Percentiles rank a stretch among this genome's conserved stretches.
These are phyloP conservation scores for Aureobasidium melanogenum DNA, from an alignment of 2,329 filamentous ascomycete genomes.

Conservation along the genomic window DNA sequence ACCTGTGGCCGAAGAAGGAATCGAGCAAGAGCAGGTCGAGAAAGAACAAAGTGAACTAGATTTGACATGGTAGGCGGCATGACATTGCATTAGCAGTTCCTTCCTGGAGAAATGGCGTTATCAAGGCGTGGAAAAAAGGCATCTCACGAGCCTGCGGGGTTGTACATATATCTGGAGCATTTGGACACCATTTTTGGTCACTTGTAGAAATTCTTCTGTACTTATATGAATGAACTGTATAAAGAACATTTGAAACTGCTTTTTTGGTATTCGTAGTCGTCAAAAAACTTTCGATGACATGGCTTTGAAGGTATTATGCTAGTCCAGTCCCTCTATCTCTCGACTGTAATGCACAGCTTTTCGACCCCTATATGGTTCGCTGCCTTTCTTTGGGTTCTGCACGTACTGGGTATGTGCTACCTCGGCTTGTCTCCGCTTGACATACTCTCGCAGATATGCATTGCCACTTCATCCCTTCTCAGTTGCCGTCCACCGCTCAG, in stretches of 20 bases:
- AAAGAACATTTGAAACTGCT: background rate
- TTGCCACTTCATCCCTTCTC: background rate
- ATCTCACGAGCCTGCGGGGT: background rate
- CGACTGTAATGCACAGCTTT: background rate
- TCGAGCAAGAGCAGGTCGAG: background rate
- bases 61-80: background rate
- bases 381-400: background rate
- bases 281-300: background rate
- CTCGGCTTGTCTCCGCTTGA: background rate
- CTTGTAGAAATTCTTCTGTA: background rate
- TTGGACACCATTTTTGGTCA: background rate
- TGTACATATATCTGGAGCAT: background rate
- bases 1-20: background rate
- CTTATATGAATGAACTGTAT: background rate
- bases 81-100: background rate
- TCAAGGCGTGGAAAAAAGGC: background rate
- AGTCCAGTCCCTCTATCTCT: background rate
- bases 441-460: background rate
- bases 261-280: background rate
- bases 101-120: background rate
- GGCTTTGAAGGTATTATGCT: background rate
- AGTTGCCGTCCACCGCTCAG: constrained; percentile 10
- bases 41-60: background rate
- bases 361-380: background rate
- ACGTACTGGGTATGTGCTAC: background rate